Percentiles rank a stretch among this genome's conserved stretches.
phyloP scores from a whole-genome alignment of 2,329 filamentous ascomycete genomes.

The Daldinia eschscholtzii region DNA sequence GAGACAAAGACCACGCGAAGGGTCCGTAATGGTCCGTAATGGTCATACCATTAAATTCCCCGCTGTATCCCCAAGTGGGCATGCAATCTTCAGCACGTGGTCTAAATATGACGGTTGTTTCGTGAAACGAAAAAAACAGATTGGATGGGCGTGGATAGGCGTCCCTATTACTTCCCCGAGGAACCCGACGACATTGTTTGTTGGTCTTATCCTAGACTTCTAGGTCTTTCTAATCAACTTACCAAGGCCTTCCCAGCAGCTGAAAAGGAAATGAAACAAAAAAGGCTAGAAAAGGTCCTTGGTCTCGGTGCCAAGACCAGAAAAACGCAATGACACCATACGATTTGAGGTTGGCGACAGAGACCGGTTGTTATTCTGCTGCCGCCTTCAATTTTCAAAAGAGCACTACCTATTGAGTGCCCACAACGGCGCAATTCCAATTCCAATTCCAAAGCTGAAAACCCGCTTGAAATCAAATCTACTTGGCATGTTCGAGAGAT shows the following conservation, averaged over 20 bases:
- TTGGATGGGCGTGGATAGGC: neutral
- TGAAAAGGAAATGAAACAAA: conserved; percentile 38
- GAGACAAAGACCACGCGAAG: conserved; percentile 29
- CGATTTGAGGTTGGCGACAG: conserved; percentile 41
- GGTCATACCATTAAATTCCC: conserved; percentile 24
- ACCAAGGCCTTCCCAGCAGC: conserved; percentile 20
- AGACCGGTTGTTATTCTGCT: conserved; percentile 32
- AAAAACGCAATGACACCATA: conserved; percentile 38
- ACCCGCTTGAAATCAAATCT: conserved; percentile 9
- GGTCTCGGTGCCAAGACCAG: conserved; percentile 32
- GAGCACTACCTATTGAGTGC: conserved; percentile 31
- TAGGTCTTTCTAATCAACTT: neutral
- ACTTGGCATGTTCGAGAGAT: neutral
- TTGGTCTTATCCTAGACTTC: neutral
- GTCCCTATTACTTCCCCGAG: conserved; percentile 26
- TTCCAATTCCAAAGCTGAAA: conserved; percentile 21
- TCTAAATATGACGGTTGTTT: conserved; percentile 31
- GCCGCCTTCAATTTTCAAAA: conserved; percentile 13
- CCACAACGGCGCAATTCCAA: conserved; percentile 5
- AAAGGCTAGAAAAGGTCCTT: conserved; percentile 26
- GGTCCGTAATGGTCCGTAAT: too few species aligned
- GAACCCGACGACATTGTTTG: conserved; percentile 9
- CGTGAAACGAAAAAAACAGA: conserved; percentile 29
- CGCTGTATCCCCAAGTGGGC: conserved; percentile 15
- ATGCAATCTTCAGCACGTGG: conserved; percentile 34